Conservation (phyloP, 257 asterid species). For the Fraxinus excelsior region DNA sequence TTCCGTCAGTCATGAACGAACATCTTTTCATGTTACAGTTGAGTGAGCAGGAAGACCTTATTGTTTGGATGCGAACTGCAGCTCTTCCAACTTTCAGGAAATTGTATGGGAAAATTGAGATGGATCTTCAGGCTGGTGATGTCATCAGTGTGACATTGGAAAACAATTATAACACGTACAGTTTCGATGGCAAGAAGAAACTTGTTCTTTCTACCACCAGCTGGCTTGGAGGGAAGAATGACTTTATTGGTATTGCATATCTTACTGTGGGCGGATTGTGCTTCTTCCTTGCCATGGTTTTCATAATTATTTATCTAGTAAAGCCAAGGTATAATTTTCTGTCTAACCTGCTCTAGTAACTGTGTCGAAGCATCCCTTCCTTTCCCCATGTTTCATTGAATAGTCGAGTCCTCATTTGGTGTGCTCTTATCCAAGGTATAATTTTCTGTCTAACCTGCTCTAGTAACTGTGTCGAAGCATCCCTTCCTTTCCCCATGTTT, state of each 20-base stretch:
- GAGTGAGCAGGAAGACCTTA: constrained; percentile 77
- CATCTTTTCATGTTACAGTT: constrained; percentile 49
- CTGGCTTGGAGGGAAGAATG: constrained; percentile 91
- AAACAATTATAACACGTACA: constrained; percentile 76
- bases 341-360: not conserved
- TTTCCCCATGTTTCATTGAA: not conserved
- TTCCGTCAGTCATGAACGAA: constrained; percentile 12
- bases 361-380: not conserved
- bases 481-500: not conserved
- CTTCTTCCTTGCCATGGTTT: constrained; percentile 67
- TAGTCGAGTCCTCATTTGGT: not conserved
- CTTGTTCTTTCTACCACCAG: constrained; percentile 89
- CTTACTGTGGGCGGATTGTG: constrained; percentile 81
- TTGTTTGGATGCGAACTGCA: constrained; percentile 96
- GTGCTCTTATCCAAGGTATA: constrained; percentile 90
- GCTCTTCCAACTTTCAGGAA: constrained; percentile 93
- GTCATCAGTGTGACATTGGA: constrained; percentile 51
- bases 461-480: not conserved
- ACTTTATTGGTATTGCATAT: constrained; percentile 82
- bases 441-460: not conserved
- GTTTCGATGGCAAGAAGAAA: constrained; percentile 84
- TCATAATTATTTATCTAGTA: constrained; percentile 60
- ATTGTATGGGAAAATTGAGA: constrained; percentile 76
- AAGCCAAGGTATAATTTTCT: constrained; percentile 64
- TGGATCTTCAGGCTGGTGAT: constrained; percentile 57